Conservation (phyloP, 768 basidiomycete species). For the Multifurca ochricompacta region DNA sequence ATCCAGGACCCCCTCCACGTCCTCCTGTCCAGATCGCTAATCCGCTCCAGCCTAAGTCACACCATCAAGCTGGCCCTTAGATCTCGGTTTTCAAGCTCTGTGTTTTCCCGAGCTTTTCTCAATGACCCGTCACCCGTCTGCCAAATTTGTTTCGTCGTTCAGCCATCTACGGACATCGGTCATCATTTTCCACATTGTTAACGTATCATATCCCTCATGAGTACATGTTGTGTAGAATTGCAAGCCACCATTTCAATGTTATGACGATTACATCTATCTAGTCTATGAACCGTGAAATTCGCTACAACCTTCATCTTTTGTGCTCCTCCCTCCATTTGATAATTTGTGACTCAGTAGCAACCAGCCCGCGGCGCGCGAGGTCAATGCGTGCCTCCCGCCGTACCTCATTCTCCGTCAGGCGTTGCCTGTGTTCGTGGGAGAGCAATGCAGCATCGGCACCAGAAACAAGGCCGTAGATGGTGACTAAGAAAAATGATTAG, state of each 20-base stretch:
- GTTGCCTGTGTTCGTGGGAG: constrained; percentile 57
- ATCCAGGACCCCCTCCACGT: constrained; percentile 27
- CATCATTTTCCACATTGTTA: background rate
- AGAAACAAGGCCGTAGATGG: constrained; percentile 61
- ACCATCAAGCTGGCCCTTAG: constrained; percentile 20
- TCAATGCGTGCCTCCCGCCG: constrained; percentile 70
- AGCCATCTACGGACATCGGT: constrained; percentile 9
- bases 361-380: constrained; percentile 62
- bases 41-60: constrained; percentile 7
- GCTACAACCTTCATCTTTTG: background rate
- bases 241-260: constrained; percentile 7
- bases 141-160: background rate
- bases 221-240: constrained; percentile 13
- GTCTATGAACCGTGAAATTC: background rate
- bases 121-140: background rate
- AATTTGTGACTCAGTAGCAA: constrained; percentile 80
- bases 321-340: constrained; percentile 60
- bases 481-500: constrained; percentile 35
- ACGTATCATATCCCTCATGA: constrained; percentile 9
- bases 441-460: constrained; percentile 72
- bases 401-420: constrained; percentile 58
- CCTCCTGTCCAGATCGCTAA: constrained; percentile 21
- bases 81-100: background rate
- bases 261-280: constrained; percentile 17
- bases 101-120: background rate